Percentiles rank a stretch among this genome's conserved stretches.
These are phyloP conservation scores for Cladorrhinum sp. DNA, from an alignment of 2,329 filamentous ascomycete genomes.

Conservation along the genomic window DNA sequence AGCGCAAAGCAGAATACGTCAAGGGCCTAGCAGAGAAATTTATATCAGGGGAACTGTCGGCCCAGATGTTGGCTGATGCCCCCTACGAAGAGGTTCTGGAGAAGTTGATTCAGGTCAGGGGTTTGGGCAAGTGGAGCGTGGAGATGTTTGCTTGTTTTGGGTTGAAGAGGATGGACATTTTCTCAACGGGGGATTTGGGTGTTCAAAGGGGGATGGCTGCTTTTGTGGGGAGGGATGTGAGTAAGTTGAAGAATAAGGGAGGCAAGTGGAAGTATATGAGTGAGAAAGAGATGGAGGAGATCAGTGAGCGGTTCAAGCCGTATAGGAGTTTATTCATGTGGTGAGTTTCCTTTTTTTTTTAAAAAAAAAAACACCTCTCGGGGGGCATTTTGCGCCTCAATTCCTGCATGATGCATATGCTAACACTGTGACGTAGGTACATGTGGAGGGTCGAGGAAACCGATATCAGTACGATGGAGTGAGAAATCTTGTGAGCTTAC, in stretches of 20 bases:
- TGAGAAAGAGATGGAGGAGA: slow-evolving; percentile 85
- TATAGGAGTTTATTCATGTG: slow-evolving; percentile 96
- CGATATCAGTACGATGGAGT: slow-evolving; percentile 63
- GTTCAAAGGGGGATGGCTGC: slow-evolving; percentile 94
- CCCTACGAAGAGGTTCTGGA: slow-evolving; percentile 83
- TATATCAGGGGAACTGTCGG: slow-evolving; percentile 67
- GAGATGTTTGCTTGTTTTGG: slow-evolving; percentile 98
- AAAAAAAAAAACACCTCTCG: too few relatives aligned
- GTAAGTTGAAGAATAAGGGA: slow-evolving; percentile 67
- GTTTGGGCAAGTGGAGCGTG: slow-evolving; percentile 85
- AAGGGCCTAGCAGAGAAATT: slow-evolving; percentile 84
- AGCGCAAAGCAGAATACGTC: slow-evolving; percentile 95
- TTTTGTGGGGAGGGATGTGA: slow-evolving; percentile 77
- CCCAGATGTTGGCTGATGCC: slow-evolving; percentile 71
- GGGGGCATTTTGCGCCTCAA: too few relatives aligned
- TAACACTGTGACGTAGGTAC: slow-evolving; percentile 44
- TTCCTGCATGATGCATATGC: background rate
- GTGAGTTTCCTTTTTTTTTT: slow-evolving; percentile 34
- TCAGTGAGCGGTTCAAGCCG: slow-evolving; percentile 75
- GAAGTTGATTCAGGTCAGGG: slow-evolving; percentile 79
- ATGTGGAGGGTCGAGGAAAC: slow-evolving; percentile 89
- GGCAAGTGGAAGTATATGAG: slow-evolving; percentile 99
- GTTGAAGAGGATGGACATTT: slow-evolving; percentile 92
- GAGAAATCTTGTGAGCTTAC: slow-evolving; percentile 16
- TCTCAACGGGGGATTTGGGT: slow-evolving; percentile 86